Evolutionary conservation across 2,329 filamentous ascomycete species (phyloP), one percentile per base, ranked within the genome.

Genomic region (Apiospora arundinis): DNA sequence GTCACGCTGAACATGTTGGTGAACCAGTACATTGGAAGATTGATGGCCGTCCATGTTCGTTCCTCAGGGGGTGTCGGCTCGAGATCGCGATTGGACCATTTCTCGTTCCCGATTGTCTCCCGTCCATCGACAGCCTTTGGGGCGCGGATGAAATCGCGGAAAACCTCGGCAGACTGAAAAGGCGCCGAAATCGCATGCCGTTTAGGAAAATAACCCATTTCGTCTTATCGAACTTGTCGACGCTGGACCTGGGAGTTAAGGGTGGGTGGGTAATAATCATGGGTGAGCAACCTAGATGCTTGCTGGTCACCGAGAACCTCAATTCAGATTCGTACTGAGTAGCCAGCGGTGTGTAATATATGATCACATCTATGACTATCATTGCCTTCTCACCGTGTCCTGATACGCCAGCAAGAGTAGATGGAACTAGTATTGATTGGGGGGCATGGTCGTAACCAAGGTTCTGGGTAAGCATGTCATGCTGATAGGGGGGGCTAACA

Each of bases 81-180:
- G 23, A 80, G 74, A 67, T 80, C 78, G 45, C 77, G 75, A 73
- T 80, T 80, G 5, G 78, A 76, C 78, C 78, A 80, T 69, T 73
- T 73, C 16, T 75, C 65, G 69, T 76, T 74, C 42, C 77, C 76
- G 12, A 79, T 71, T 28, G 46, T 69, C 14, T 63, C 40, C 42
- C 73, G 73, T 5, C 74, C 76, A 1, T 76, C 70, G 8, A 65
- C 67, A 1, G 70, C 69, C 23, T 74, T 70, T 2, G 77, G 73
- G 0, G 75, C 76, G 69, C 74, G 75, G 25, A 75, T 28, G 68
- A 77, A 78, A 12, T 77, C 73, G 44, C 70, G 9, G 16, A 79
- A 78, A 1, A 76, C 74, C 9, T 74, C 72, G 42, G 56, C 73
- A 4, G 75, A 79, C 63, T 74, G 74, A 69, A 78, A 78, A 2